phyloP scores from a whole-genome alignment of 441 rosid genomes.

The Corymbia calophylla region DNA sequence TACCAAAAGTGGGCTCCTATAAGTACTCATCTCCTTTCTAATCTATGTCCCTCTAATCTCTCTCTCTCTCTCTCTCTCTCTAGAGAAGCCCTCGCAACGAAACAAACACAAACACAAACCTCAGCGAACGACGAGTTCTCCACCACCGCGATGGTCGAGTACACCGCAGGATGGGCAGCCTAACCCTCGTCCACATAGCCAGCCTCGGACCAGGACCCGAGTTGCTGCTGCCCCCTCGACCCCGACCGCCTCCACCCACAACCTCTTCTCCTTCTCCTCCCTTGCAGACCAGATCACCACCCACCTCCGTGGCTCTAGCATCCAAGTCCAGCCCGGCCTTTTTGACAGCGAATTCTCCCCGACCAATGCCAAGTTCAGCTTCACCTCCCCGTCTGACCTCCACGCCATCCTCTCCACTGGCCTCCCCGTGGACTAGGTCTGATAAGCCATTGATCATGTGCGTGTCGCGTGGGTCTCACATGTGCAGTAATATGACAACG shows the following conservation, averaged over 20 bases:
- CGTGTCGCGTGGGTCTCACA: background rate
- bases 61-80: background rate
- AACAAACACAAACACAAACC: background rate
- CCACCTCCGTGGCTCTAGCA: conserved; percentile 28
- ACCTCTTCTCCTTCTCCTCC: conserved; percentile 55
- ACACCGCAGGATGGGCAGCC: conserved; percentile 87
- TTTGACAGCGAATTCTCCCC: conserved; percentile 76
- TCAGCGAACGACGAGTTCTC: background rate
- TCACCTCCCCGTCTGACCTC: conserved; percentile 66
- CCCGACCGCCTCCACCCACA: conserved; percentile 30
- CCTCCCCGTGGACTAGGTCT: conserved; percentile 33
- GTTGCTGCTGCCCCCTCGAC: conserved; percentile 63
- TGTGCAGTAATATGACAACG: background rate
- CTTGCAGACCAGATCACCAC: conserved; percentile 66
- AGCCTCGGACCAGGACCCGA: conserved; percentile 75
- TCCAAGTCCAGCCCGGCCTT: conserved; percentile 30
- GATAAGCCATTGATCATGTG: background rate
- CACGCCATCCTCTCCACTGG: conserved; percentile 51
- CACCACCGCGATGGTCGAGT: conserved; percentile 55
- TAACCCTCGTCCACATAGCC: conserved; percentile 79
- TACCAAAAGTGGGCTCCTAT: background rate
- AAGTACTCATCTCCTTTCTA: background rate
- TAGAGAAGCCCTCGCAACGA: background rate
- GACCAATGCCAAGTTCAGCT: conserved; percentile 81
- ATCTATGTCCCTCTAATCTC: background rate